These are phyloP conservation scores for Hippophae gyantsensis DNA, from an alignment of 306 rosid genomes.

Conservation along the genomic window DNA sequence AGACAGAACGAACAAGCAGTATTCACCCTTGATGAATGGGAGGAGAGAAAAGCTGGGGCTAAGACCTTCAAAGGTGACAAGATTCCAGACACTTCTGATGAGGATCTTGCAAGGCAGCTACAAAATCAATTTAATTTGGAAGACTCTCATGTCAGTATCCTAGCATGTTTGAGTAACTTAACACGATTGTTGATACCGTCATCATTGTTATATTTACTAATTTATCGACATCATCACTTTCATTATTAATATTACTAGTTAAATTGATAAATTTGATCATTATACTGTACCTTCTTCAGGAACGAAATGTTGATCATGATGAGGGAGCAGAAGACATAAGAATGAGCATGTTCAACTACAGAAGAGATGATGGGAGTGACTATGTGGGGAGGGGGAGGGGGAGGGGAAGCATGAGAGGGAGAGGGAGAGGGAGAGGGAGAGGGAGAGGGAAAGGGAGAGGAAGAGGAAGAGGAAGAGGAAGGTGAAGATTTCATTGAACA, in stretches of 20 bases:
- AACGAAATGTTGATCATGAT: conserved; percentile 23
- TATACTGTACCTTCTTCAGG: conserved; percentile 35
- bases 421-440: conserved; percentile 30
- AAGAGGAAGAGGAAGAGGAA: conserved; percentile 26
- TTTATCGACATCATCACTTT: neutral
- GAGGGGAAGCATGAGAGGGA: conserved; percentile 23
- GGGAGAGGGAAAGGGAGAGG: conserved; percentile 26
- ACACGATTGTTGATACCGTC: too few species aligned
- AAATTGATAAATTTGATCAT: conserved; percentile 3
- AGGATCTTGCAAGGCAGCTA: conserved; percentile 77
- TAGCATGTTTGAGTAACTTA: neutral
- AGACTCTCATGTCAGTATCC: conserved; percentile 46
- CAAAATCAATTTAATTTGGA: conserved; percentile 63
- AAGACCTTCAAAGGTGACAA: conserved; percentile 19
- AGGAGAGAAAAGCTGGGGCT: conserved; percentile 46
- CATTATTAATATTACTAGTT: neutral
- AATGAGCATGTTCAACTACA: conserved; percentile 70
- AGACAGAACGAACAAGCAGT: conserved; percentile 47
- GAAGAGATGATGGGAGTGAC: conserved; percentile 33
- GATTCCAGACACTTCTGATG: conserved; percentile 38
- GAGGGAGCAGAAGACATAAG: conserved; percentile 46
- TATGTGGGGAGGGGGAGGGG: conserved; percentile 32
- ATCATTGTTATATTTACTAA: too few species aligned
- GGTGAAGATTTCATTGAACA: neutral
- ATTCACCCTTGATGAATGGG: conserved; percentile 64